Base-by-base conservation (phyloP, 345 rosid genomes). In the Syzygium aromaticum region DNA sequence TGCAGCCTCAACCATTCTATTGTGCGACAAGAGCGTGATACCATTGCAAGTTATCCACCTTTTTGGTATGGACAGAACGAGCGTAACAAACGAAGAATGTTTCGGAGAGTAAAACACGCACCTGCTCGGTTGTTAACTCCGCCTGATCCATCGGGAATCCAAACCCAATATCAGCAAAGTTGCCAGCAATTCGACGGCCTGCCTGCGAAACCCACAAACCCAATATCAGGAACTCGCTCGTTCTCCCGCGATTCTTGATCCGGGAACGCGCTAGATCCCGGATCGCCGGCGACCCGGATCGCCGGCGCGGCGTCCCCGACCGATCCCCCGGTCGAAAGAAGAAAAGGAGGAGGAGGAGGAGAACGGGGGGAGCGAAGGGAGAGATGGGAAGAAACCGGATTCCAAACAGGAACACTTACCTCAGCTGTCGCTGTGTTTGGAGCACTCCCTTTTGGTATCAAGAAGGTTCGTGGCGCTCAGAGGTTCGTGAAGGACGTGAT, bases 51-150 rank as follows among this genome's bases (percentile, higher is more conserved):
- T 19, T 21, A 73, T 43, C 82, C 82, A 19, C 27, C 49, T 10
- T 73, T 33, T 38, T 11, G 49, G 49, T 23, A 33, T 25, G 49
- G 25, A 9, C 28, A 6, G 59, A 30, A 86, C 52, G 52, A 1
- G 33, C 10, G 28, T 40, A 86, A 40, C 64, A 27, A 59, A 17
- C 14, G 14, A 14, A 77, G n/a, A 11, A 73, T 38, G 56, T 38
- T 25, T 49, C 8, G 85, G 51, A 59, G 30, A 86, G 85, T 73
- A 83, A 67, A 89, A 87, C 86, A 89, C 93, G 52, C 92, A 96
- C 99, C 98, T 95, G 98, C 59, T 94, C 96, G 9, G 94, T 89
- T 78, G 92, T 89, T 85, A 95, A 94, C 85, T 94, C 99, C 6
- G 98, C 99, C 53, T 93, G 96, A 88, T 92, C 94, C 99, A 96